These are phyloP conservation scores for Teratosphaeria epicoccoides DNA, from an alignment of 2,329 filamentous ascomycete species.

Conservation along the genomic window DNA sequence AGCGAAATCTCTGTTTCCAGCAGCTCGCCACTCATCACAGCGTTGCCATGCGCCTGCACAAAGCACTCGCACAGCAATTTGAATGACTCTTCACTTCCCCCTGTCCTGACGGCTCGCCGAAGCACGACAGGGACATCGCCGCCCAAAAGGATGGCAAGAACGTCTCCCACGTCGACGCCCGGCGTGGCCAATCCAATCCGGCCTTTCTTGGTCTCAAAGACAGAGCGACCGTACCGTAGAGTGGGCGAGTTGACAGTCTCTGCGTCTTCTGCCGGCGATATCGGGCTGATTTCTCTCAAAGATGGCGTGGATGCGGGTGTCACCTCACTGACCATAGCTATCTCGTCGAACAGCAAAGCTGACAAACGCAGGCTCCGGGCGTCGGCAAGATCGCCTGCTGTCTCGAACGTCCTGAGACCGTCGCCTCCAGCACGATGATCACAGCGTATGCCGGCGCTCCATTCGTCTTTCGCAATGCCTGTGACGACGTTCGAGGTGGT, in stretches of 20 bases:
- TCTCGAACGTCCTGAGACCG: slow-evolving; percentile 15
- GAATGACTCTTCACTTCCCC: slow-evolving; percentile 11
- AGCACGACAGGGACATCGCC: slow-evolving; percentile 22
- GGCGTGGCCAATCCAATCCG: slow-evolving; percentile 17
- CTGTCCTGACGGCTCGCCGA: slow-evolving; percentile 9
- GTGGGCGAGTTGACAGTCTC: slow-evolving; percentile 7
- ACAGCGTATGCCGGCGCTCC: slow-evolving; percentile 16
- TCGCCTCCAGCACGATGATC: slow-evolving; percentile 20
- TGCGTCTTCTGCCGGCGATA: slow-evolving; percentile 4
- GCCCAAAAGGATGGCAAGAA: slow-evolving; percentile 16
- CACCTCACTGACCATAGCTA: slow-evolving; percentile 13
- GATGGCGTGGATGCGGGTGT: slow-evolving; percentile 17
- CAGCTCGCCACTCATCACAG: slow-evolving; percentile 19
- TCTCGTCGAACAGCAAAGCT: slow-evolving; percentile 16
- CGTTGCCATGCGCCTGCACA: slow-evolving; percentile 9
- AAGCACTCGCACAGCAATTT: slow-evolving; percentile 22
- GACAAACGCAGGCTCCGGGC: slow-evolving; percentile 15
- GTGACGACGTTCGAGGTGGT: slow-evolving; percentile 15
- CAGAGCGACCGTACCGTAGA: slow-evolving; percentile 18
- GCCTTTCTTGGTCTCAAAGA: slow-evolving; percentile 17
- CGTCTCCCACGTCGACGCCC: slow-evolving; percentile 15
- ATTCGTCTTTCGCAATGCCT: slow-evolving; percentile 12
- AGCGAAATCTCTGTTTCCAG: not conserved
- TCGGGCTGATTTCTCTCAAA: not conserved
- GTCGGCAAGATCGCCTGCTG: slow-evolving; percentile 11